Evolutionary conservation across 208 protist genomes (phyloP), one percentile per base, ranked within the genome.

Genomic region (Wallacemonas collosoma): DNA sequence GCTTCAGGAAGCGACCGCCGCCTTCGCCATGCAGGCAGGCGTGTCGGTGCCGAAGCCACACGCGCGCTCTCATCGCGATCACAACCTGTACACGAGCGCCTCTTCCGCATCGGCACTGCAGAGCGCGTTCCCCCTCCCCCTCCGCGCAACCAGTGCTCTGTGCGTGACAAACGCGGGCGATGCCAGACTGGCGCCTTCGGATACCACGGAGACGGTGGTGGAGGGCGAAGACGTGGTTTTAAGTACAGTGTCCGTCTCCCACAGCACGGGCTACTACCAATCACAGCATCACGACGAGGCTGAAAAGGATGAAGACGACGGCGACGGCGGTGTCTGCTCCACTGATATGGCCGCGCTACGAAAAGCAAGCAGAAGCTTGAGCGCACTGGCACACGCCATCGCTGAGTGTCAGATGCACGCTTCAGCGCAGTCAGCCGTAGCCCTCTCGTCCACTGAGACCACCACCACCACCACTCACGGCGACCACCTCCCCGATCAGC

Each of bases 261-360:
- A 65, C 60, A 65, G 60, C 60, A 35, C 38, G 40, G 41, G 41
- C 60, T 65, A 45, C 35, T 55, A 69, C 45, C 7, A 69, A 7
- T 1, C 62, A 0, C 62, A 7, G 26, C 58, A 2, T 47, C 6
- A 47, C 47, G 4, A 47, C 41, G 26, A 57, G 36, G 47, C 39
- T 48, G 36, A 69, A 5, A 55, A 15, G 17, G 36, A 54, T 3
- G 2, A 48, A 15, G 40, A 54, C 2, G 61, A 67, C 5, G 64
- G 38, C 15, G n/a, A 69, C 51, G 48, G 40, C 4, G 47, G 35
- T 12, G 6, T 64, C 58, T 1, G 14, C 58, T 7, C 9, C 35
- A 64, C 36, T 38, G 17, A 12, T 7, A 5, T 6, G 26, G 53
- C 15, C n/a, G 56, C 6, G 5, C 56, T 65, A 8, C 36, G 36